Evolutionary conservation across 495 filamentous ascomycete species (phyloP).

Genomic region (Parachaetomium inaequale): DNA sequence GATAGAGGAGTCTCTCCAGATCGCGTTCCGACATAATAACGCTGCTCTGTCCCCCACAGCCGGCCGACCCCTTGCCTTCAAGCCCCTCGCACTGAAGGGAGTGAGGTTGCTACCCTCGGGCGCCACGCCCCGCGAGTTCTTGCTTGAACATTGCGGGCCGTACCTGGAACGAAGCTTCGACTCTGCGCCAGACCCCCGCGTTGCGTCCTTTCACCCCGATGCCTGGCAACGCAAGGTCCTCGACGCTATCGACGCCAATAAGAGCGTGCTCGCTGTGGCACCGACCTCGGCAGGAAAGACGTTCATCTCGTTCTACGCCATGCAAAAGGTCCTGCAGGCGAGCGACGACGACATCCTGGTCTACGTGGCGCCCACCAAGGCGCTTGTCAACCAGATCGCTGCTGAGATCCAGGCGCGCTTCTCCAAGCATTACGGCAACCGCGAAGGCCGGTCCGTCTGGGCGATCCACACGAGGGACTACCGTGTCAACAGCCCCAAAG

Average conservation of each 20-base stretch:
- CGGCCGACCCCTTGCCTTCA: conserved; percentile 13
- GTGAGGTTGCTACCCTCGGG: conserved; percentile 1
- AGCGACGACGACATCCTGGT: conserved; percentile 66
- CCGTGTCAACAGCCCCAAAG: conserved; percentile 64
- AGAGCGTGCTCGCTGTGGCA: conserved; percentile 70
- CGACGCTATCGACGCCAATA: conserved; percentile 64
- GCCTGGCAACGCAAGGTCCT: conserved; percentile 71
- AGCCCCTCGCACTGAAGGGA: not conserved
- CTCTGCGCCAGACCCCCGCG: conserved; percentile 60
- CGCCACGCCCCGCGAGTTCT: conserved; percentile 49
- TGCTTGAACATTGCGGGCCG: conserved; percentile 63
- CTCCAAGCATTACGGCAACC: conserved; percentile 51
- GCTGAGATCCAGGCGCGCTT: conserved; percentile 66
- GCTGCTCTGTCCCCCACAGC: not conserved
- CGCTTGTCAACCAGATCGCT: conserved; percentile 78
- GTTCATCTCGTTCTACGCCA: conserved; percentile 69
- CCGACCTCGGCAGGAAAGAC: conserved; percentile 68
- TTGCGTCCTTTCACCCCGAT: conserved; percentile 64
- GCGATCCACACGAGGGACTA: conserved; percentile 74
- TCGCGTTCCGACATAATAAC: not conserved
- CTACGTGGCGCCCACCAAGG: conserved; percentile 79
- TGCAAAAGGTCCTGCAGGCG: conserved; percentile 65
- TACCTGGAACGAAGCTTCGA: conserved; percentile 72
- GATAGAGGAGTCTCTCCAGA: conserved; percentile 5
- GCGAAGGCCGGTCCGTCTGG: conserved; percentile 65